Evolutionary conservation across 1,284 basidiomycete species (phyloP).

Genomic region (Rhodotorula sp.): DNA sequence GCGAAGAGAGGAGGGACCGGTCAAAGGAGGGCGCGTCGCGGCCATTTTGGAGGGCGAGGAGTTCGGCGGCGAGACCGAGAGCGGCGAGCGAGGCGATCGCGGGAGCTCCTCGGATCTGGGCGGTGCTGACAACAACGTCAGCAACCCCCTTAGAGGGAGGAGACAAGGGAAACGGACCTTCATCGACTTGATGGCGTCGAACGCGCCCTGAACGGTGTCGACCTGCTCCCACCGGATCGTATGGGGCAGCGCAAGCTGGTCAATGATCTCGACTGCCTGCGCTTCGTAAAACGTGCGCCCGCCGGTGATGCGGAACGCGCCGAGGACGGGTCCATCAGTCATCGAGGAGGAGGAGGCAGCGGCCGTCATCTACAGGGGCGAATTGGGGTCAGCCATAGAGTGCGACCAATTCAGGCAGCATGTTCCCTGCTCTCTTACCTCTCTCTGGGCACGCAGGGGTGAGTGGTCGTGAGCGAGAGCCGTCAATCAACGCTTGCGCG

Average conservation of each 20-base stretch:
- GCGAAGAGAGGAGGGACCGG: constrained; percentile 57
- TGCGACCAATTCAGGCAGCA: too few relatives aligned
- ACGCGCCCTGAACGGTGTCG: constrained; percentile 71
- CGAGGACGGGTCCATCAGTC: constrained; percentile 12
- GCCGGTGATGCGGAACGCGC: constrained; percentile 39
- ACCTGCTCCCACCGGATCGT: constrained; percentile 70
- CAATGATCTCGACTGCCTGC: constrained; percentile 44
- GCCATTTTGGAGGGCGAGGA: constrained; percentile 36
- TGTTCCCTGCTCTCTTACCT: too few relatives aligned
- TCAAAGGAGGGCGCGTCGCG: constrained; percentile 56
- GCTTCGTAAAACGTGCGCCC: constrained; percentile 33
- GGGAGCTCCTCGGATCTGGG: constrained; percentile 81
- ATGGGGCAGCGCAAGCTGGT: constrained; percentile 54
- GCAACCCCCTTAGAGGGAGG: not conserved
- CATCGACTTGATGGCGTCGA: constrained; percentile 90
- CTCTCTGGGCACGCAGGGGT: too few relatives aligned
- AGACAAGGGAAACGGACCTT: constrained; percentile 53
- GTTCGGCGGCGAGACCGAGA: constrained; percentile 67
- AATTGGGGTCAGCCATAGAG: too few relatives aligned
- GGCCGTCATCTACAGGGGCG: too few relatives aligned
- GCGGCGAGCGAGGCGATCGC: constrained; percentile 90
- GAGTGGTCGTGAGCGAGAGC: too few relatives aligned
- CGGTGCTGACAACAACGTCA: not conserved
- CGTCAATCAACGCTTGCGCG: too few relatives aligned
- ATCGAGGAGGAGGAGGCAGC: too few relatives aligned